Base-by-base conservation (phyloP, 352 stramenopile genomes). In the Globisporangium camurandrum region DNA sequence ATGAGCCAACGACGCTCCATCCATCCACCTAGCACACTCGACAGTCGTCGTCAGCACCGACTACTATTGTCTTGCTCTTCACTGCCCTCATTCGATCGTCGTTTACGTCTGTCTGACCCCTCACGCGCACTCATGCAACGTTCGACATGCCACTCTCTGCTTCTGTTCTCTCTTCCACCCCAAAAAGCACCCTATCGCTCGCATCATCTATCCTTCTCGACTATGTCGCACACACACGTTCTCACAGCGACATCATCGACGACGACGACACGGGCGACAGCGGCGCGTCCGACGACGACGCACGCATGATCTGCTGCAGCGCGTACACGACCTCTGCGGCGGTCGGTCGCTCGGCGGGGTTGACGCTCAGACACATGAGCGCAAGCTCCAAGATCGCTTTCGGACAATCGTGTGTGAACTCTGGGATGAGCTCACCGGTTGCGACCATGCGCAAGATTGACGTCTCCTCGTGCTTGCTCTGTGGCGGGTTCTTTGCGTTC, bases 361-460 rank as follows among this genome's bases (percentile, higher is more conserved):
- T 69, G 14, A 84, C 31, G 1, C 69, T 44, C 20, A 86, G 49
- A 53, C 76, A 88, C 31, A 57, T 51, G 22, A 75, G 64, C 17
- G 73, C 71, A 14, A 88, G 50, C 30, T 73, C 57, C 28, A 83
- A 49, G 23, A 88, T 62, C 23, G 48, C 23, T 46, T 60, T 71
- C 0, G 71, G 74, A 10, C 71, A 84, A 9, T 54, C 49, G 26
- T 79, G 65, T 0, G 64, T 72, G 44, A 86, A 88, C 50, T 78
- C 56, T 10, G 71, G 69, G 14, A 76, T 67, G 12, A 86, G 44
- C 46, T 76, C 57, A 9, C 76, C 76, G 5, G 62, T 64, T 17
- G 73, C 71, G n/a, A 88, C 76, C 67, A 83, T 73, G 26, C 74
- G 72, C 37, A 86, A 57, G 52, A 88, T 79, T 26, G 59, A 59